These are phyloP conservation scores for Mycosarcoma mackinlayi DNA, from an alignment of 1,284 basidiomycete genomes.

Conservation along the genomic window DNA sequence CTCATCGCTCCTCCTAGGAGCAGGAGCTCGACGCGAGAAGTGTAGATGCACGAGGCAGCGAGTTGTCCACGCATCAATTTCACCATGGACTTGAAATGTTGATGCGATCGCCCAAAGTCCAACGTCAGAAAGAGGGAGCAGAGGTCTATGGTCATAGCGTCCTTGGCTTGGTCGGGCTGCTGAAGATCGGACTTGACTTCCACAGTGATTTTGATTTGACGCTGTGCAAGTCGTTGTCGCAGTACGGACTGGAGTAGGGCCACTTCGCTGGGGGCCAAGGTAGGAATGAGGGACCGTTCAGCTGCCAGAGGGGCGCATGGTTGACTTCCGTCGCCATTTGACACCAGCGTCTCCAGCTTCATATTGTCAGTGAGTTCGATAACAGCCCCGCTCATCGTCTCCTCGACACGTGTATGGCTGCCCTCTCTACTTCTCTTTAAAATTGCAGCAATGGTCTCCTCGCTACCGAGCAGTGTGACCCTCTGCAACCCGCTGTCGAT, in stretches of 20 bases:
- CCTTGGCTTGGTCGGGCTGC: neutral
- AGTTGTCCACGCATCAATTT: conserved; percentile 5
- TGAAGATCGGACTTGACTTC: neutral
- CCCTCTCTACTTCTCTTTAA: conserved; percentile 1
- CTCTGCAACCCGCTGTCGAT: neutral
- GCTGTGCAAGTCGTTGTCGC: conserved; percentile 1
- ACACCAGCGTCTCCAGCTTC: neutral
- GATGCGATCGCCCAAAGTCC: conserved; percentile 21
- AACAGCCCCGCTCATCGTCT: conserved; percentile 5
- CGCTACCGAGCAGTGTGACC: conserved; percentile 3
- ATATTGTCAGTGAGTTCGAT: neutral
- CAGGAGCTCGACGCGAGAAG: conserved; percentile 10
- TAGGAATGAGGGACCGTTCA: conserved; percentile 5
- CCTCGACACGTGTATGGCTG: neutral
- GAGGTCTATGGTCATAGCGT: conserved; percentile 4
- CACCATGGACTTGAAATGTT: conserved; percentile 11
- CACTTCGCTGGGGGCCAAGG: conserved; percentile 2
- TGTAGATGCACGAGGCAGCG: conserved; percentile 15
- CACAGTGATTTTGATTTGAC: conserved; percentile 8
- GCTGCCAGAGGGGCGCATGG: neutral
- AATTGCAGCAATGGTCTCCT: neutral
- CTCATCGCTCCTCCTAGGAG: conserved; percentile 19
- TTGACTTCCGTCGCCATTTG: neutral
- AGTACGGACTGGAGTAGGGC: neutral
- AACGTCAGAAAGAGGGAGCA: neutral